Percentiles rank a stretch among this genome's conserved stretches.
Conservation (phyloP, 208 protist species). For the Endotrypanum monterogeii region DNA sequence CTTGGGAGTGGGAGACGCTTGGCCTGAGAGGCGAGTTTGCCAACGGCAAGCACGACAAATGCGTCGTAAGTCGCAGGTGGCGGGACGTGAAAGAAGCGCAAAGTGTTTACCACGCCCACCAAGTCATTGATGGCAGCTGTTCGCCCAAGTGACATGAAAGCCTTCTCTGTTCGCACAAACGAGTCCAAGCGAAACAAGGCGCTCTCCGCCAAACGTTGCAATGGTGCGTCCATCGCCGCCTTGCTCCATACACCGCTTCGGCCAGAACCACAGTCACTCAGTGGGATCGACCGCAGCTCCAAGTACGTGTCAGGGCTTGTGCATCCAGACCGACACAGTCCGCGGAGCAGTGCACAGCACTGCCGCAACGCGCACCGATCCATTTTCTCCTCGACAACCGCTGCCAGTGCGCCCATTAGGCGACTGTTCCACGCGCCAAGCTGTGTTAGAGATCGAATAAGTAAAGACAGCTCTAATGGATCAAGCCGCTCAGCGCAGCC, state of each 20-base stretch:
- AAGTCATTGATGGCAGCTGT: slow-evolving; percentile 47
- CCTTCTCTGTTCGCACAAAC: slow-evolving; percentile 34
- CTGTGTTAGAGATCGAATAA: slow-evolving; percentile 60
- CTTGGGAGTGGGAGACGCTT: not conserved
- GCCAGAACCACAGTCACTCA: slow-evolving; percentile 10
- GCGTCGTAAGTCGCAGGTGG: slow-evolving; percentile 77
- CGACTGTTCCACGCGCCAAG: slow-evolving; percentile 78
- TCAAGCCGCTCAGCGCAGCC: slow-evolving; percentile 47
- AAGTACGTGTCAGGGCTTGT: slow-evolving; percentile 46
- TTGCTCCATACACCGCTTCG: not conserved
- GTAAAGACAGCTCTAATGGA: slow-evolving; percentile 74
- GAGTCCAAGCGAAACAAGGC: slow-evolving; percentile 52
- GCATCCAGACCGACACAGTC: slow-evolving; percentile 64
- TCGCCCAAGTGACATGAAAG: slow-evolving; percentile 32
- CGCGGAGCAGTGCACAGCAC: slow-evolving; percentile 63
- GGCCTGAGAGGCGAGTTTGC: not conserved
- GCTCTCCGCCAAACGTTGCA: slow-evolving; percentile 47
- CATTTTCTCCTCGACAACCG: slow-evolving; percentile 41
- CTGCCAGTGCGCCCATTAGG: slow-evolving; percentile 41
- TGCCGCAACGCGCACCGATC: slow-evolving; percentile 51
- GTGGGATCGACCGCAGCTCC: slow-evolving; percentile 14
- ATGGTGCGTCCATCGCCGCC: slow-evolving; percentile 36
- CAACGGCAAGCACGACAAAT: slow-evolving; percentile 31
- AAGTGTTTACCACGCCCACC: slow-evolving; percentile 38
- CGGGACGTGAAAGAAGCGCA: slow-evolving; percentile 62